Percentiles rank a stretch among this genome's conserved stretches.
phyloP scores from a whole-genome alignment of 1,284 basidiomycete genomes.

The Melampsora abietis-canadensis region DNA sequence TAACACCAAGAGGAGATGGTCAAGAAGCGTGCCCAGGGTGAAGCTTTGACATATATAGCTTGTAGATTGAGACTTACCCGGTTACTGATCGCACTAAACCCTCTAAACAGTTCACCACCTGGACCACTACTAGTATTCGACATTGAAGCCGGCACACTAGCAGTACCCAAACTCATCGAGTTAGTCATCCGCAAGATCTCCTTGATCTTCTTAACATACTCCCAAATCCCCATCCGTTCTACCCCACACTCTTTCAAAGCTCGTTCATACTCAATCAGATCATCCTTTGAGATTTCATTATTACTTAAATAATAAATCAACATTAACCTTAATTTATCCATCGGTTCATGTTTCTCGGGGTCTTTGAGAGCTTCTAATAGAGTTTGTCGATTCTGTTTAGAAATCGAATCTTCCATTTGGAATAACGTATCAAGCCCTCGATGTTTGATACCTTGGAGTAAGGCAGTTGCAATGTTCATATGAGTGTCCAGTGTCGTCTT shows the following conservation, averaged over 20 bases:
- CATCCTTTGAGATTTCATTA: slow-evolving; percentile 74
- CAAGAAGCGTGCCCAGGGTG: not conserved
- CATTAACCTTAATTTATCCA: slow-evolving; percentile 88
- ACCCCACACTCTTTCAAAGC: slow-evolving; percentile 76
- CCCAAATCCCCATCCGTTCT: slow-evolving; percentile 72
- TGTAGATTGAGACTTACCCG: slow-evolving; percentile 60
- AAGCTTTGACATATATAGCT: not conserved
- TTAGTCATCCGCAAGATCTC: slow-evolving; percentile 89
- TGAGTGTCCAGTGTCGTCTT: slow-evolving; percentile 96
- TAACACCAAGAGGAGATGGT: not conserved
- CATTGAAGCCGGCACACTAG: slow-evolving; percentile 66
- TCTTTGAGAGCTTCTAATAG: slow-evolving; percentile 78
- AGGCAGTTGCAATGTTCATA: slow-evolving; percentile 97
- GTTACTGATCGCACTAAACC: slow-evolving; percentile 87
- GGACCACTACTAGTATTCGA: slow-evolving; percentile 58
- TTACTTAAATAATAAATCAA: slow-evolving; percentile 92
- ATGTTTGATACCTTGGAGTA: slow-evolving; percentile 92
- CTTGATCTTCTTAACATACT: slow-evolving; percentile 81
- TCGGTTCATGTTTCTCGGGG: slow-evolving; percentile 61
- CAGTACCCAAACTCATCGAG: slow-evolving; percentile 58
- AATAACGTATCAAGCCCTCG: slow-evolving; percentile 93
- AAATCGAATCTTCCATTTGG: slow-evolving; percentile 87
- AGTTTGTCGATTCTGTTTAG: slow-evolving; percentile 72
- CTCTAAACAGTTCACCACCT: slow-evolving; percentile 74
- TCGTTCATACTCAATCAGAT: slow-evolving; percentile 79